Base-by-base conservation (phyloP, 1,284 basidiomycete species). In the Trichosporon coremiiforme region DNA sequence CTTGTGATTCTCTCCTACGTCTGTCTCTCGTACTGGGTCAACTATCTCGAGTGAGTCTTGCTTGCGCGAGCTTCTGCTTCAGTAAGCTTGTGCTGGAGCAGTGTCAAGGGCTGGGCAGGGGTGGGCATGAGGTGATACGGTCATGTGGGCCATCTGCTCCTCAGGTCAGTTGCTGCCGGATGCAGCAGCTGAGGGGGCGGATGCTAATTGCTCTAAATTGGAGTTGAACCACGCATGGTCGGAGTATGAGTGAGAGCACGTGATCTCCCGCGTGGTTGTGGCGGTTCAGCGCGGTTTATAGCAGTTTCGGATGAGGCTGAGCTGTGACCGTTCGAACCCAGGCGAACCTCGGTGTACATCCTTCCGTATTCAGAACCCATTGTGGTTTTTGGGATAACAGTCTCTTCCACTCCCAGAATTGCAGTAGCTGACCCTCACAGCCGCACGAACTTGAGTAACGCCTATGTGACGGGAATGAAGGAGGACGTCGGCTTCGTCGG, bases 1-100 rank as follows among this genome's bases (percentile, higher is more conserved):
- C 17, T 66, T 13, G 75, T 79, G 36, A 80, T 81, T 33, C 66
- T 81, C n/a, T 74, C 74, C 29, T 81, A 78, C 69, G 74, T 77
- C 38, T 66, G 35, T 45, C 55, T 64, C 33, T 29, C 38, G 17
- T 20, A 73, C 68, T 73, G 55, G 38, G 71, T 69, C 66, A 73
- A 73, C 66, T 73, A 73, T 15, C 36, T 72, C 12, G 71, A 72
- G 64, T 62, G 31, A 62, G 57, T 62, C 29, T 62, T 62, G 29
- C 25, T 38, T 17, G 17, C 25, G 25, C 25, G 25, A 25, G 25
- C 25, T 25, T 25, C 25, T 64, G 35, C 35, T 35, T 55, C 20
- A 15, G 17, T 13, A 10, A 13, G 36, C 36, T 38, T 10, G n/a
- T 35, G 35, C 36, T 9, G 13, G n/a, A 17, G 36, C 15, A 7